These are phyloP conservation scores for Suillus ampliporus DNA, from an alignment of 768 basidiomycete genomes.

Conservation along the genomic window DNA sequence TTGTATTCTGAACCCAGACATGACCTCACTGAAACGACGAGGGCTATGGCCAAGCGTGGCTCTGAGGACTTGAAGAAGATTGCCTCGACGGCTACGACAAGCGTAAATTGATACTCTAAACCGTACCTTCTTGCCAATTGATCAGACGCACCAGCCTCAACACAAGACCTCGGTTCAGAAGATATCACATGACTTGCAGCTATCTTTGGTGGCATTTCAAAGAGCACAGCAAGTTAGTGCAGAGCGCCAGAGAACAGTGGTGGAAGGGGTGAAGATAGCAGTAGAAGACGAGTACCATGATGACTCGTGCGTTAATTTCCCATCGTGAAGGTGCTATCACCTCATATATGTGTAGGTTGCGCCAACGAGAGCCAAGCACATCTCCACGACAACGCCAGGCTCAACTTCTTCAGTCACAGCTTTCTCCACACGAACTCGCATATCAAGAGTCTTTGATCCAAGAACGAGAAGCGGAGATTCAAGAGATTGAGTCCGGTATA, in stretches of 20 bases:
- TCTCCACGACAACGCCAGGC: slow-evolving; percentile 69
- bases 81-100: slow-evolving; percentile 62
- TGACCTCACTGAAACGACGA: slow-evolving; percentile 91
- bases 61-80: slow-evolving; percentile 93
- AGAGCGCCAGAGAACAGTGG: slow-evolving; percentile 86
- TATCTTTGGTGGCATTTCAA: slow-evolving; percentile 90
- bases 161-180: slow-evolving; percentile 88
- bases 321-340: slow-evolving; percentile 8
- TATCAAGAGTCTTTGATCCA: slow-evolving; percentile 85
- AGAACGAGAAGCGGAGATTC: slow-evolving; percentile 92
- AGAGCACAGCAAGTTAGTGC: slow-evolving; percentile 88
- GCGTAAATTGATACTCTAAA: slow-evolving; percentile 51
- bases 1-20: slow-evolving; percentile 54
- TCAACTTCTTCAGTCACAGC: slow-evolving; percentile 69
- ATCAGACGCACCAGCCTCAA: slow-evolving; percentile 55
- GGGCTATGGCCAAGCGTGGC: slow-evolving; percentile 92
- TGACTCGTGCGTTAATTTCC: neutral
- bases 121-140: neutral
- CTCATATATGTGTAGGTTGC: neutral
- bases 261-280: slow-evolving; percentile 82
- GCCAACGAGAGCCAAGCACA: slow-evolving; percentile 41
- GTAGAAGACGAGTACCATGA: slow-evolving; percentile 73
- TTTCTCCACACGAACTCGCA: slow-evolving; percentile 91
- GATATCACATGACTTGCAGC: slow-evolving; percentile 90
- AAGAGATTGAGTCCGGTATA: slow-evolving; percentile 95